Evolutionary conservation across 23 red algal genomes (phyloP), one percentile per base, ranked within the genome.

Genomic region (Gracilaria vermiculophylla): DNA sequence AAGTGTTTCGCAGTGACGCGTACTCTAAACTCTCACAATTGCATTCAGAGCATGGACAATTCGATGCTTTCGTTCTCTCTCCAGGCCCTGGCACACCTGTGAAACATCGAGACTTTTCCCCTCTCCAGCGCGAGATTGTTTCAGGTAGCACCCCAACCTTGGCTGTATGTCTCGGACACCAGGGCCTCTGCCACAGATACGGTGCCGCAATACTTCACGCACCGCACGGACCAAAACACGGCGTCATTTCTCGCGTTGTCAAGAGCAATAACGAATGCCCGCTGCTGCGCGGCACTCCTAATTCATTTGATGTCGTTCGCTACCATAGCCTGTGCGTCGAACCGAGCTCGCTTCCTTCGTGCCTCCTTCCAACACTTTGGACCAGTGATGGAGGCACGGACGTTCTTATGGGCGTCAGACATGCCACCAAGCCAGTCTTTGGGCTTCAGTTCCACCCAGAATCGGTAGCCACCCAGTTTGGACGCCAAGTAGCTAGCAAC

Each of bases 391-490:
- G 77, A 16, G 36, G 33, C 13, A 41, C 51, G 2, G 65, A 67
- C 4, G 60, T 95, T 35, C 72, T 99, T 4, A 99, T 99, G 97
- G 97, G 89, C 29, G 89, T 95, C 2, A 78, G 81, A 19, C 97
- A 99, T 65, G 35, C 23, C 33, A 42, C 53, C 13, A 74, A 45
- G 27, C 92, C 92, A 31, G 16, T 94, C 13, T 99, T 96, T 74
- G 97, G 97, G 5, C 92, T 99, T 45, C 97, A 99, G 80, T 99
- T 99, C 69, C 97, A 99, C 60, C 89, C 92, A 8, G 97, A 99
- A 52, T 91, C 82, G 5, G 81, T 95, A 5, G 52, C 66, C 14
- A 94, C 97, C 35, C 43, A 89, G 28, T 83, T 56, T 33, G 97
- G 97, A 9, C 42, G 3, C 0, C 20, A 19, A 55, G 33, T 99